These are phyloP conservation scores for Pulveroboletus ravenelii DNA, from an alignment of 768 basidiomycete genomes.

Conservation along the genomic window DNA sequence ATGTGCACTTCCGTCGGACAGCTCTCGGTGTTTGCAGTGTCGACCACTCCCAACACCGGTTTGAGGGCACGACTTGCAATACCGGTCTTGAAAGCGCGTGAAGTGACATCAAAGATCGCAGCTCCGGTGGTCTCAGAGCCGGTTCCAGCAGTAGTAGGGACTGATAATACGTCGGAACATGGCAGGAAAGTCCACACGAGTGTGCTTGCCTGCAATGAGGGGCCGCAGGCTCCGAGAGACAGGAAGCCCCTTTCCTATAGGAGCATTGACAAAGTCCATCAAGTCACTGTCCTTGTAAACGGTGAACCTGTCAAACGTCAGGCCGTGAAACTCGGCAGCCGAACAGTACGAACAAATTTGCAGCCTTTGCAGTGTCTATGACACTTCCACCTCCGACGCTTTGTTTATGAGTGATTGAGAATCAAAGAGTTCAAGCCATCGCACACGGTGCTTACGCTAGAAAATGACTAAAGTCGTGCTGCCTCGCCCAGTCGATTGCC, in stretches of 20 bases:
- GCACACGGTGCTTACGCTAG: conserved; percentile 57
- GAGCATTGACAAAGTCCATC: conserved; percentile 96
- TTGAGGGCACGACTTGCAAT: conserved; percentile 91
- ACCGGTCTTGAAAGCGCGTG: conserved; percentile 91
- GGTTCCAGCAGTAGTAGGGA: conserved; percentile 79
- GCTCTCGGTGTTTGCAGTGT: conserved; percentile 85
- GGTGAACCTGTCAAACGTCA: conserved; percentile 53
- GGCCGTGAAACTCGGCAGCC: not conserved
- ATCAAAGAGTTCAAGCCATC: not conserved
- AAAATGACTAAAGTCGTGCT: conserved; percentile 90
- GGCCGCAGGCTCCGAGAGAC: conserved; percentile 72
- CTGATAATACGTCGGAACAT: conserved; percentile 25
- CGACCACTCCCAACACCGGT: conserved; percentile 81
- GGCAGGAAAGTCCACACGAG: not conserved
- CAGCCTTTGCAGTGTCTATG: conserved; percentile 94
- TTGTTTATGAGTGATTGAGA: conserved; percentile 23
- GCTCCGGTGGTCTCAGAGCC: conserved; percentile 95
- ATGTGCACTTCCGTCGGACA: conserved; percentile 94
- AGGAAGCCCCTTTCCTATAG: conserved; percentile 87
- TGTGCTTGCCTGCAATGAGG: conserved; percentile 65
- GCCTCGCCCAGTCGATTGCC: conserved; percentile 83
- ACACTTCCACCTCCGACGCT: conserved; percentile 90
- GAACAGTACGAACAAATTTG: conserved; percentile 66
- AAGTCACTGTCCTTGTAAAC: conserved; percentile 91
- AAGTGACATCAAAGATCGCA: conserved; percentile 90